These are phyloP conservation scores for Pistacia vera DNA, from an alignment of 345 rosid species.

Conservation along the genomic window DNA sequence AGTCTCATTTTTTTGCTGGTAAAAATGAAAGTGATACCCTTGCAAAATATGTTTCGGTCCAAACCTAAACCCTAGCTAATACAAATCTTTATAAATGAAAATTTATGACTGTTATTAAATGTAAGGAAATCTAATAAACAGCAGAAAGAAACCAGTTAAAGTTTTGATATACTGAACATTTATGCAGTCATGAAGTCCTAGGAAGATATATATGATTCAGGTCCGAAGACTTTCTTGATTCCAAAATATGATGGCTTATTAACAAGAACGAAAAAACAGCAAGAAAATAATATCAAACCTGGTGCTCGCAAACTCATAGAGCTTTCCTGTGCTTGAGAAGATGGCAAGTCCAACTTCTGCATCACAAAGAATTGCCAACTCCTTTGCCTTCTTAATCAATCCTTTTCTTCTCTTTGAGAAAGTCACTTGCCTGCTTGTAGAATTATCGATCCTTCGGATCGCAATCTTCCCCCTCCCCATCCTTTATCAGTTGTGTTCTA, in stretches of 20 bases:
- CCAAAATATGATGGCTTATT: background rate
- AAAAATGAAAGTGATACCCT: background rate
- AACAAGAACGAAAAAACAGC: background rate
- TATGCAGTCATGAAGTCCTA: background rate
- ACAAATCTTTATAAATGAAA: background rate
- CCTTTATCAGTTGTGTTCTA: conserved; percentile 14
- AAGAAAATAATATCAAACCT: conserved; percentile 29
- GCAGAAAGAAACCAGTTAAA: background rate
- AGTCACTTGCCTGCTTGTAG: conserved; percentile 50
- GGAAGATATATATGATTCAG: background rate
- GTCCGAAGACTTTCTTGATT: background rate
- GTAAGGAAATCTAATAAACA: background rate
- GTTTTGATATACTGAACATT: background rate
- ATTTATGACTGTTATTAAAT: too few relatives aligned
- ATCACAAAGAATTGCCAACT: conserved; percentile 49
- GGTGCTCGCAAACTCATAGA: conserved; percentile 46
- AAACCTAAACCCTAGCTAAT: background rate
- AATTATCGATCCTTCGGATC: conserved; percentile 47
- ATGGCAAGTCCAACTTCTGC: conserved; percentile 47
- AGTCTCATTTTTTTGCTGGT: background rate
- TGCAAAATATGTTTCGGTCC: background rate
- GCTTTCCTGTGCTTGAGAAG: conserved; percentile 47
- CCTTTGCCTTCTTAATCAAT: conserved; percentile 48
- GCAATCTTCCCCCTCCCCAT: conserved; percentile 60
- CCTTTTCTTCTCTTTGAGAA: conserved; percentile 55